Base-by-base conservation (phyloP, 2,329 filamentous ascomycete genomes). In the Neoscytalidium dimidiatum region DNA sequence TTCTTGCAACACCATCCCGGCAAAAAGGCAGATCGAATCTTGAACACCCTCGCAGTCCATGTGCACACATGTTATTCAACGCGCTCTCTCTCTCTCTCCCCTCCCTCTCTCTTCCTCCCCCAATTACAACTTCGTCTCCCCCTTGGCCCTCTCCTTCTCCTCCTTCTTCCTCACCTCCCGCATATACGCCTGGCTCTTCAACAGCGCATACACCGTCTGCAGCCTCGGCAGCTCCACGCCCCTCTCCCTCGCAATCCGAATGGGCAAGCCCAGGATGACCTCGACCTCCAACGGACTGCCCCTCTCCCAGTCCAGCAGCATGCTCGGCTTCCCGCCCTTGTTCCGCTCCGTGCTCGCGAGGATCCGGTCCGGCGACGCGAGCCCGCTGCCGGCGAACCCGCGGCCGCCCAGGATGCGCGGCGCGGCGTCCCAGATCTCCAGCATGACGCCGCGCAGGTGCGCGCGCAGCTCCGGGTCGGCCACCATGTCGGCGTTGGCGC, bases 181-280 rank as follows among this genome's bases (percentile, higher is more conserved):
- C 60, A 82, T 82, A 68, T 78, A 75, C 79, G 90, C 87, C 69
- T 85, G 84, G 73, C 86, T 89, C 74, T 83, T 83, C 68, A 91
- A 73, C 69, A 91, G 73, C 28, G 88, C 88, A 79, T 91, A 91
- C 69, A 91, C 69, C 23, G 78, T 89, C 79, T 91, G 87, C 78
- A 91, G 71, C 73, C 87, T 79, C 11, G 88, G 88, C 84, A 91
- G 85, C 70, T 89, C 85, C 2, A 84, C 75, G 0, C 75, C 77
- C 56, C 78, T 74, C 51, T 72, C 70, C 67, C 74, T 75, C 1
- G 76, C 83, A 65, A 82, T 69, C 49, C 76, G 72, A 3, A 84
- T 73, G 0, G 77, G 70, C 67, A 83, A 82, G 0, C 83, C 82
- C 9, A 84, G 65, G 62, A 85, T 84, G 0, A 82, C 82, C 66